These are phyloP conservation scores for Arthrobotrys sphaeroides DNA, from an alignment of 2,329 filamentous ascomycete genomes.

Conservation along the genomic window DNA sequence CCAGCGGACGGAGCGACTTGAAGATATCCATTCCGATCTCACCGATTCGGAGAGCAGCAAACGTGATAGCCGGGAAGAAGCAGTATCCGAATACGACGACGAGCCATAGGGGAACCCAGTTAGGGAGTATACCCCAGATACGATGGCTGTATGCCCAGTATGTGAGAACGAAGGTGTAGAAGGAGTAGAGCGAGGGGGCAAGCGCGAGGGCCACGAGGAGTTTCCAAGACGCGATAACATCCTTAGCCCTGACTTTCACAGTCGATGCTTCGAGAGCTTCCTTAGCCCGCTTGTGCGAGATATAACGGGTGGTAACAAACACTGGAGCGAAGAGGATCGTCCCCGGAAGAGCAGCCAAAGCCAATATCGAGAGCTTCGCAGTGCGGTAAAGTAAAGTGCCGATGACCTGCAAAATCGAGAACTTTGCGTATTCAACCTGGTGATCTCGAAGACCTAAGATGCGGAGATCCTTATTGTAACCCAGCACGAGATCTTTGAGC, in stretches of 20 bases:
- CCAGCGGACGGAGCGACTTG: conserved; percentile 88
- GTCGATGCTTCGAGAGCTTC: conserved; percentile 85
- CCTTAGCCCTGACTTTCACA: conserved; percentile 86
- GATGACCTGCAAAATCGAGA: conserved; percentile 79
- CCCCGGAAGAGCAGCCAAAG: conserved; percentile 84
- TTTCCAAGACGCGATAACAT: conserved; percentile 96
- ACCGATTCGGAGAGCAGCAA: conserved; percentile 90
- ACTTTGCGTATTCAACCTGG: conserved; percentile 89
- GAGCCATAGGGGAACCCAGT: conserved; percentile 80
- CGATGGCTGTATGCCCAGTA: conserved; percentile 83
- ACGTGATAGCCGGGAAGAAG: conserved; percentile 87
- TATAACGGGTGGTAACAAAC: conserved; percentile 83
- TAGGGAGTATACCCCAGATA: conserved; percentile 81
- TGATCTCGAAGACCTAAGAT: conserved; percentile 90
- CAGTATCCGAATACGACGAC: conserved; percentile 79
- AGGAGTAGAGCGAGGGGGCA: conserved; percentile 81
- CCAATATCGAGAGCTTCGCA: conserved; percentile 77
- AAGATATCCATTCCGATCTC: conserved; percentile 99
- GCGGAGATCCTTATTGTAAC: conserved; percentile 86
- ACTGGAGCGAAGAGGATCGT: conserved; percentile 87
- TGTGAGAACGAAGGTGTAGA: conserved; percentile 79
- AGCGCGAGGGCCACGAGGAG: conserved; percentile 85
- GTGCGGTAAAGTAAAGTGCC: conserved; percentile 81
- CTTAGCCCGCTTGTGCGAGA: conserved; percentile 81
- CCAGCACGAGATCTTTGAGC: conserved; percentile 77